A percentile compares a stretch with the other conserved stretches of the same genome.
Conservation (phyloP, 768 basidiomycete genomes). For the Tricholoma saponaceum region DNA sequence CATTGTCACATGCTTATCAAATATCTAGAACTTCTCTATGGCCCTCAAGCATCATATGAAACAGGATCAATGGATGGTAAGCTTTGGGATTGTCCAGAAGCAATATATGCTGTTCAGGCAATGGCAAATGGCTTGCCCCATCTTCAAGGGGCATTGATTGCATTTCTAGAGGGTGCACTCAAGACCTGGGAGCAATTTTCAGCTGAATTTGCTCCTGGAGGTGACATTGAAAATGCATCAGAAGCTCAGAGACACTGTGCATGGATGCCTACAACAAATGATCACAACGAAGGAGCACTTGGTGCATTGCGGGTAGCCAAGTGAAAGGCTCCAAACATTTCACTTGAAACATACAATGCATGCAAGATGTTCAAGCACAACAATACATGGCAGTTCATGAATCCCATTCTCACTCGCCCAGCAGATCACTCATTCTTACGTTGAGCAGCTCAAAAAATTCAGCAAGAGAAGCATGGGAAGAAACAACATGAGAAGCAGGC, state of each 20-base stretch:
- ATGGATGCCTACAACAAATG: conserved; percentile 27
- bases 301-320: conserved; percentile 16
- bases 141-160: conserved; percentile 8
- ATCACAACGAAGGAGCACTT: conserved; percentile 24
- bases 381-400: conserved; percentile 19
- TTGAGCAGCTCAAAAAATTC: too few relatives aligned
- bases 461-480: too few relatives aligned
- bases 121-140: conserved; percentile 13
- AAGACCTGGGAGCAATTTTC: conserved; percentile 24
- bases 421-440: neutral
- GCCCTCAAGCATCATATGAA: conserved; percentile 9
- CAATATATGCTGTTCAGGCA: conserved; percentile 12
- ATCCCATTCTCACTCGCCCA: conserved; percentile 3
- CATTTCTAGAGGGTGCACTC: conserved; percentile 22
- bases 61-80: conserved; percentile 20
- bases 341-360: conserved; percentile 20
- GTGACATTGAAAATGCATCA: conserved; percentile 21
- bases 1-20: conserved; percentile 17
- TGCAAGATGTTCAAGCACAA: conserved; percentile 14
- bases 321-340: conserved; percentile 8
- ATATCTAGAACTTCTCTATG: conserved; percentile 15
- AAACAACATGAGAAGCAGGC: too few relatives aligned
- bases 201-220: conserved; percentile 24
- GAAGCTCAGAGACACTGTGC: conserved; percentile 14
- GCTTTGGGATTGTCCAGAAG: conserved; percentile 18